Conservation (phyloP, 2,329 filamentous ascomycete genomes). For the Phialemonium atrogriseum region DNA sequence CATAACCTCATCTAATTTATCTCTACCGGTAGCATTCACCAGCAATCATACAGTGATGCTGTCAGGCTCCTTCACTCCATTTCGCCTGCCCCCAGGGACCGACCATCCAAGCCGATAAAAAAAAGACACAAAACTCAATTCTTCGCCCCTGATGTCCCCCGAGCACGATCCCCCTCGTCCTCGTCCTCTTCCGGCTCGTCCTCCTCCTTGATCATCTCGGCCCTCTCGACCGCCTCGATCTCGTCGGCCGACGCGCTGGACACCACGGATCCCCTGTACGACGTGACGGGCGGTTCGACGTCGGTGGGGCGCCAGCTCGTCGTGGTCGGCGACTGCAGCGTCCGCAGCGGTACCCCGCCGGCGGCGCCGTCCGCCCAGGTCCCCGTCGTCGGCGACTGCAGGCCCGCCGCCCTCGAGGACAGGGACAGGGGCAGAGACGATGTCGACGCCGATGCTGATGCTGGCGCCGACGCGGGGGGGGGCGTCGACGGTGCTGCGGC, state of each 20-base stretch:
- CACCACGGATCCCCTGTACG: slow-evolving; percentile 24
- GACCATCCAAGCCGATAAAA: no score
- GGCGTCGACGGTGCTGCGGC: slow-evolving; percentile 1
- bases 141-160: no score
- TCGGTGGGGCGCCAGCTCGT: slow-evolving; percentile 30
- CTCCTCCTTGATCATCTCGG: slow-evolving; percentile 31
- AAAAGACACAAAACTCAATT: no score
- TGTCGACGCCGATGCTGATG: neutral
- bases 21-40: slow-evolving; percentile 7
- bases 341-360: slow-evolving; percentile 17
- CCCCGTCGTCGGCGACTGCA: slow-evolving; percentile 37
- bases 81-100: no score
- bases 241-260: slow-evolving; percentile 25
- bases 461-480: neutral
- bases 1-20: slow-evolving; percentile 4
- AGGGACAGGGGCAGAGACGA: slow-evolving; percentile 2
- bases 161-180: slow-evolving; percentile 22
- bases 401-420: slow-evolving; percentile 16
- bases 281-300: slow-evolving; percentile 20
- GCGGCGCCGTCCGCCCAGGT: slow-evolving; percentile 27
- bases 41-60: no score
- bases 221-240: slow-evolving; percentile 30
- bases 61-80: no score
- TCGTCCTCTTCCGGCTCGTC: slow-evolving; percentile 24
- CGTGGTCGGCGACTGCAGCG: slow-evolving; percentile 31